phyloP scores from a whole-genome alignment of 148 eudicot genomes.

The Rhododendron ovatum region DNA sequence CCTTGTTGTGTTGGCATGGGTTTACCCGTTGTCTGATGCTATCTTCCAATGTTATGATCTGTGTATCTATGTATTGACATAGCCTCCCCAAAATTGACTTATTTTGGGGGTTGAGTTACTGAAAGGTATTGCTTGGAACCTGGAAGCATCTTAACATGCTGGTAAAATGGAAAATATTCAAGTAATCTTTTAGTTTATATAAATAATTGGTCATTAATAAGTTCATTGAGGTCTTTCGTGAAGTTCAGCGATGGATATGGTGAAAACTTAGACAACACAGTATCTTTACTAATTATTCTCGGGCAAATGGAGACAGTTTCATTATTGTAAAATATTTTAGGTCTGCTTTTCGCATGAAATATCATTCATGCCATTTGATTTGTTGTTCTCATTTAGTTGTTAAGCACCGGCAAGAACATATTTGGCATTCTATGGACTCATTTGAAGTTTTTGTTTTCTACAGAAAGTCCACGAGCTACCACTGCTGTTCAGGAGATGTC shows the following conservation, averaged over 20 bases:
- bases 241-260: neutral
- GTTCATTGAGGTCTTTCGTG: neutral
- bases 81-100: neutral
- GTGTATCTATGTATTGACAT: neutral
- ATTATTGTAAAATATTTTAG: neutral
- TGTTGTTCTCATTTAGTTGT: neutral
- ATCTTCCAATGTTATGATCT: neutral
- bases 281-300: neutral
- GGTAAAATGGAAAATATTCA: neutral
- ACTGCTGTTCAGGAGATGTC: slow-evolving; percentile 22
- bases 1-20: neutral
- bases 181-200: neutral
- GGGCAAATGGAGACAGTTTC: neutral
- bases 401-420: neutral
- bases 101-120: neutral
- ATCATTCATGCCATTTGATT: neutral
- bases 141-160: neutral
- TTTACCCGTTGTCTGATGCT: neutral
- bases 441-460: neutral
- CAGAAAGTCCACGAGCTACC: slow-evolving; percentile 38
- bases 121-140: neutral
- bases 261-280: neutral
- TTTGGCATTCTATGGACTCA: neutral
- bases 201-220: neutral
- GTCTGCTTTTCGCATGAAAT: neutral